Conservation (phyloP, 495 filamentous ascomycete species). For the Daldinia loculata region DNA sequence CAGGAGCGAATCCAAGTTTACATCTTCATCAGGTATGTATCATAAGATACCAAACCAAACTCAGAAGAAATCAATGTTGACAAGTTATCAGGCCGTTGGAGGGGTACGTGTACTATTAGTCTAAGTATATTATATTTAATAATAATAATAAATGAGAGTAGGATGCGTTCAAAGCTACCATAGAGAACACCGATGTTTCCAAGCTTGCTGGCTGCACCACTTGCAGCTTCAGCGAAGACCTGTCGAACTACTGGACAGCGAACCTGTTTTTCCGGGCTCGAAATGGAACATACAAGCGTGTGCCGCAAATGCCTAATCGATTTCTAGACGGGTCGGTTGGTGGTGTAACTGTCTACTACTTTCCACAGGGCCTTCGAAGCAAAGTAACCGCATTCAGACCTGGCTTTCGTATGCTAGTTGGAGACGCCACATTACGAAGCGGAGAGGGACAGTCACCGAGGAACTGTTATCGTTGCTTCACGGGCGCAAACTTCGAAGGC, state of each 20-base stretch:
- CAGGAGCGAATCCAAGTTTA: background rate
- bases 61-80: background rate
- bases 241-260: conserved; percentile 57
- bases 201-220: conserved; percentile 44
- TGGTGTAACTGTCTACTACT: conserved; percentile 58
- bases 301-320: conserved; percentile 50
- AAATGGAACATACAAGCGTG: conserved; percentile 52
- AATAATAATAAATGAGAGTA: background rate
- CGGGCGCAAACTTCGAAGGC: conserved; percentile 44
- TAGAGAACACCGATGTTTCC: conserved; percentile 38
- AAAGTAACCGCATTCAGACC: conserved; percentile 48
- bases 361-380: conserved; percentile 43
- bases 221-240: conserved; percentile 46
- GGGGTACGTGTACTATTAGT: background rate
- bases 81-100: background rate
- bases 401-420: conserved; percentile 35
- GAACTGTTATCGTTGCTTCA: conserved; percentile 52
- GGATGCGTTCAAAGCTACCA: conserved; percentile 47
- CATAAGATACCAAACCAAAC: background rate
- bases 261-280: conserved; percentile 50
- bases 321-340: conserved; percentile 44
- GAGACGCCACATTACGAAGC: conserved; percentile 34
- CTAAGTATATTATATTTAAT: background rate
- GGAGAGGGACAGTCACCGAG: conserved; percentile 42
- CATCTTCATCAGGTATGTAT: conserved; percentile 1